Base-by-base conservation (phyloP, 1,139 yeast species). In the Geotrichum histeridarum region DNA sequence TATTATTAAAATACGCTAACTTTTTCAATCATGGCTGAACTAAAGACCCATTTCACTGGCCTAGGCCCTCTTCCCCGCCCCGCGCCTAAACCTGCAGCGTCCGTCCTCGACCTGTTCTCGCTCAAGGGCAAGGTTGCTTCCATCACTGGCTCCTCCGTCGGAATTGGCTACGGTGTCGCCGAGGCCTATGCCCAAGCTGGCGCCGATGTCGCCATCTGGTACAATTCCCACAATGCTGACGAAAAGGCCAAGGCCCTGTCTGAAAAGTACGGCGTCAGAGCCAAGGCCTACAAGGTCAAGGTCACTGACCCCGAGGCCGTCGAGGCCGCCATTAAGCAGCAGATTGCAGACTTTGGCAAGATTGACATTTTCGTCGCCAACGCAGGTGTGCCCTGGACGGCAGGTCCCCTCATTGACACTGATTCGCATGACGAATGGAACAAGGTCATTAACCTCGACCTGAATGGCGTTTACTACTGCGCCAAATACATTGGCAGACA, bases 151-250 rank as follows among this genome's bases (percentile, higher is more conserved):
- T 84, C 94, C 3, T 84, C 94, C 14, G 79, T 85, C 41, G 96
- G 96, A 32, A 89, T 89, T 63, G 96, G 96, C 11, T 77, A 73
- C 61, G 89, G 87, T 5, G 88, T 87, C 31, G 96, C 95, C 45
- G 86, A 83, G 66, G 94, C 91, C 0, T 87, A 76, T 65, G 91
- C 94, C 51, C 94, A 87, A 72, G 95, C 94, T 4, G 96, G 96
- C 53, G 96, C 95, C 9, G 89, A 86, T 61, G 85, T 89, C 46
- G 93, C 91, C 59, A 77, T 89, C 64, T 87, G 95, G 95, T 85
- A 83, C 75, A 79, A 81, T 68, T 75, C 82, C 42, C 79, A 81
- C 60, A 81, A 86, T 35, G 78, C 86, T 8, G 83, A 81, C 54
- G 75, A 76, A 32, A 76, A 80, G 65, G 91, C 89, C 17, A 75